Evolutionary conservation across 805 yeast species (phyloP).

Genomic region (Candida schatavii): DNA sequence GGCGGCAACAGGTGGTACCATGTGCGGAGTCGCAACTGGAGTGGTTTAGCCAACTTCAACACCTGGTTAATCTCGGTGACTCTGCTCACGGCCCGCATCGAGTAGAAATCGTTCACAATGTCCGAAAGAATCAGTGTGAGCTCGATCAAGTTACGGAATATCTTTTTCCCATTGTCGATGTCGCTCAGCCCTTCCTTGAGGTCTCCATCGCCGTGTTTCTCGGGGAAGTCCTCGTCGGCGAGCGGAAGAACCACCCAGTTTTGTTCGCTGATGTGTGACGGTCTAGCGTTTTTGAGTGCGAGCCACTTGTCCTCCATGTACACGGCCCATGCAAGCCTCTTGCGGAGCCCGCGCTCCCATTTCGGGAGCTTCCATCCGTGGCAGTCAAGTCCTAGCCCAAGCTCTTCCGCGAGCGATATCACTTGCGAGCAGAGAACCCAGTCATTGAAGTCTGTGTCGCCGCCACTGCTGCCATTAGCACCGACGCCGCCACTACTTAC

Average conservation of each 20-base stretch:
- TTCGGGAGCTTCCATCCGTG: slow-evolving; percentile 87
- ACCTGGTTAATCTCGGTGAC: slow-evolving; percentile 63
- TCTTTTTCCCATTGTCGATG: slow-evolving; percentile 63
- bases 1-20: slow-evolving; percentile 77
- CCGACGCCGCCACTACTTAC: background rate
- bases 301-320: slow-evolving; percentile 92
- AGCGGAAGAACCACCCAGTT: slow-evolving; percentile 80
- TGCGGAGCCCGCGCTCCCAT: slow-evolving; percentile 90
- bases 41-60: slow-evolving; percentile 73
- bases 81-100: slow-evolving; percentile 60
- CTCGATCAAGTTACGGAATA: slow-evolving; percentile 66
- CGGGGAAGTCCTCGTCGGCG: slow-evolving; percentile 76
- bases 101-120: slow-evolving; percentile 68
- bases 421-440: slow-evolving; percentile 88
- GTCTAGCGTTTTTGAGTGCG: slow-evolving; percentile 74
- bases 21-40: slow-evolving; percentile 64
- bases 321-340: slow-evolving; percentile 94
- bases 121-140: slow-evolving; percentile 68
- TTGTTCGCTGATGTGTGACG: slow-evolving; percentile 70
- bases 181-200: slow-evolving; percentile 61
- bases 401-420: slow-evolving; percentile 82
- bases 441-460: slow-evolving; percentile 53
- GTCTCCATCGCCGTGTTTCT: slow-evolving; percentile 54
- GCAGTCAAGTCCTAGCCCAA: slow-evolving; percentile 90
- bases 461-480: slow-evolving; percentile 4